A percentile compares a stretch with the other conserved stretches of the same genome.
These are phyloP conservation scores for Leishmania tropica DNA, from an alignment of 208 protist genomes.

Conservation along the genomic window DNA sequence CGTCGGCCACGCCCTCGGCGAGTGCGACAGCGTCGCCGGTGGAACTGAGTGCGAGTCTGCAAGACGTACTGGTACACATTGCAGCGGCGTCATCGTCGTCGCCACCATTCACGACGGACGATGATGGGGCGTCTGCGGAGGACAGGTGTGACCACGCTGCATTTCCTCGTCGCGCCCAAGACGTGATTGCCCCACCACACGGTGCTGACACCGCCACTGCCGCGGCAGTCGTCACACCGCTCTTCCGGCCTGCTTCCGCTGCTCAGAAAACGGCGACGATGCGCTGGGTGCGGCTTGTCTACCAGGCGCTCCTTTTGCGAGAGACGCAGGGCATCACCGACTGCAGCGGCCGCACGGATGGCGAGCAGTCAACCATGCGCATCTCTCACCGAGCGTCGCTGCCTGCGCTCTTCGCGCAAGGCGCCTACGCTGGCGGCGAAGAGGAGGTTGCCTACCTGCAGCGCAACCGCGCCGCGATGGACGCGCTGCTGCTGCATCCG, in stretches of 20 bases:
- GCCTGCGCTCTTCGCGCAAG: conserved; percentile 74
- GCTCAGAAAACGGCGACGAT: conserved; percentile 21
- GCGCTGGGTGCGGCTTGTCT: conserved; percentile 37
- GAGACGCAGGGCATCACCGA: conserved; percentile 15
- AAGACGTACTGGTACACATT: not conserved
- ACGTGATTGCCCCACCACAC: not conserved
- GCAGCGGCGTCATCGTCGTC: not conserved
- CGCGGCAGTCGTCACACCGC: not conserved
- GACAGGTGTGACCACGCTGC: not conserved
- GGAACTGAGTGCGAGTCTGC: conserved; percentile 4
- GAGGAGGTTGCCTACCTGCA: conserved; percentile 74
- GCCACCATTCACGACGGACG: not conserved
- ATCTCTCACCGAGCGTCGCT: conserved; percentile 23
- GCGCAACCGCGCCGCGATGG: conserved; percentile 66
- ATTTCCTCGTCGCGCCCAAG: not conserved
- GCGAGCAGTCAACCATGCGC: conserved; percentile 1
- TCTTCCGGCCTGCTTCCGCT: conserved; percentile 3
- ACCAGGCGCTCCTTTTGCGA: conserved; percentile 31
- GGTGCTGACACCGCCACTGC: not conserved
- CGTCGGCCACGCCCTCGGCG: not conserved
- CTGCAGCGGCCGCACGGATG: not conserved
- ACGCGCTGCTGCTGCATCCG: conserved; percentile 79
- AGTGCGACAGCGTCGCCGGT: not conserved
- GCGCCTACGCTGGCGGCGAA: conserved; percentile 60
- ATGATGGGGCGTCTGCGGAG: not conserved